phyloP scores from a whole-genome alignment of 2,329 filamentous ascomycete species.

The Diplocarpon mali region DNA sequence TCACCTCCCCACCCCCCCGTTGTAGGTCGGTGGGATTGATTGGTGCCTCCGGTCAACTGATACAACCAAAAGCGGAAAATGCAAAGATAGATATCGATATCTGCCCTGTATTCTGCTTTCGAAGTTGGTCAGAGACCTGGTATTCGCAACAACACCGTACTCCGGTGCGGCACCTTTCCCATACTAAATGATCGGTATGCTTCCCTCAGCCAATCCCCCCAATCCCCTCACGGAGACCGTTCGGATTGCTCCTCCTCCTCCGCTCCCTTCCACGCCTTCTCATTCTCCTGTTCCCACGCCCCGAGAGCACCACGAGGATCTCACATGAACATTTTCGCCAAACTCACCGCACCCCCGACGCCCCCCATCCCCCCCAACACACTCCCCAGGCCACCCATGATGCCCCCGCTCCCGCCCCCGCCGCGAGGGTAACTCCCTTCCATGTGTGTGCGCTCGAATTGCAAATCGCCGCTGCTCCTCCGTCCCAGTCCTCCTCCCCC shows the following conservation, averaged over 20 bases:
- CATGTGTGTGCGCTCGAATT: constrained; percentile 15
- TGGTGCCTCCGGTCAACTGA: too few relatives aligned
- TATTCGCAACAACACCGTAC: background rate
- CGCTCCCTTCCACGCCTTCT: too few relatives aligned
- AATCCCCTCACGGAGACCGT: background rate
- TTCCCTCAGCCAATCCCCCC: background rate
- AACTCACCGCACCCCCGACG: constrained; percentile 21
- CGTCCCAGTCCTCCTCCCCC: constrained; percentile 31
- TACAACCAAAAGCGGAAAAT: too few relatives aligned
- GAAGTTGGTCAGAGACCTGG: background rate
- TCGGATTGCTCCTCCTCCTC: too few relatives aligned
- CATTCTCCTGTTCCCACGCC: too few relatives aligned
- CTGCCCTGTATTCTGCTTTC: too few relatives aligned
- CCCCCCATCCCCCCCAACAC: constrained; percentile 20
- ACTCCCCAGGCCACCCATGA: constrained; percentile 14
- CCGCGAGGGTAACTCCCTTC: constrained; percentile 4
- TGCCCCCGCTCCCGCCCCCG: constrained; percentile 7
- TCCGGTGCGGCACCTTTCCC: background rate
- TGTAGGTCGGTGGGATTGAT: too few relatives aligned
- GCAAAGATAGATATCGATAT: too few relatives aligned
- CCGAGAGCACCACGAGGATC: too few relatives aligned
- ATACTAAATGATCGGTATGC: too few relatives aligned
- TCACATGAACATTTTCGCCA: constrained; percentile 28
- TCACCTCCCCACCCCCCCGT: too few relatives aligned
- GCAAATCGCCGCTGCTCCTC: constrained; percentile 8